These are phyloP conservation scores for Botrytis fragariae DNA, from an alignment of 2,329 filamentous ascomycete genomes.

Conservation along the genomic window DNA sequence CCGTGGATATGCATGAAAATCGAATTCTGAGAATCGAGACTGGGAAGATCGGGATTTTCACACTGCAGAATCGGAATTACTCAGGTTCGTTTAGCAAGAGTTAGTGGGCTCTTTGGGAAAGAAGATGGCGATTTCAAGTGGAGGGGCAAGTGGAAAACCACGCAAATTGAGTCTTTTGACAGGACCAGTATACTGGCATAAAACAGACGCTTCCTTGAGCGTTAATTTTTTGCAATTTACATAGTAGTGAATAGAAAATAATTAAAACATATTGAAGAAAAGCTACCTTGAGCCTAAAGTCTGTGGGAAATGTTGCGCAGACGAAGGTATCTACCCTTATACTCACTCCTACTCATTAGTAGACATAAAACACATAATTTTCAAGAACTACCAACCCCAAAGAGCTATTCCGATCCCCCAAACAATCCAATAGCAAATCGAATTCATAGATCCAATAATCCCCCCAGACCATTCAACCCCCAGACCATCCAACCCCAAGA, in stretches of 20 bases:
- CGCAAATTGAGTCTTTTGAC: not conserved
- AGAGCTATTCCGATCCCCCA: not conserved
- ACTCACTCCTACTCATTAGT: not conserved
- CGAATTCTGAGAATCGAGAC: conserved; percentile 42
- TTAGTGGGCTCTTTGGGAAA: not conserved
- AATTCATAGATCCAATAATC: no score
- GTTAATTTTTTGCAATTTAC: fast-evolving
- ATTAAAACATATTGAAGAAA: no score
- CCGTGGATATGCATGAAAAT: conserved; percentile 50
- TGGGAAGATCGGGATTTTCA: not conserved
- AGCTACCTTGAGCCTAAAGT: not conserved
- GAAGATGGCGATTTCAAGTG: no score
- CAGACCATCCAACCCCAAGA: not conserved
- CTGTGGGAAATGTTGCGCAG: not conserved
- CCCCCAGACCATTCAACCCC: no score
- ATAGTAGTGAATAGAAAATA: no score
- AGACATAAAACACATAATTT: not conserved
- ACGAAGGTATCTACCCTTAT: not conserved
- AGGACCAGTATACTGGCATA: not conserved
- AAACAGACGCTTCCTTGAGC: not conserved
- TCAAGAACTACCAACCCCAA: not conserved
- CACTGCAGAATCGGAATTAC: not conserved
- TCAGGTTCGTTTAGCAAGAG: not conserved
- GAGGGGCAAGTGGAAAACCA: no score
- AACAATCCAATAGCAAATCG: not conserved